These are phyloP conservation scores for Botrytis galanthina DNA, from an alignment of 2,329 filamentous ascomycete genomes.

Conservation along the genomic window DNA sequence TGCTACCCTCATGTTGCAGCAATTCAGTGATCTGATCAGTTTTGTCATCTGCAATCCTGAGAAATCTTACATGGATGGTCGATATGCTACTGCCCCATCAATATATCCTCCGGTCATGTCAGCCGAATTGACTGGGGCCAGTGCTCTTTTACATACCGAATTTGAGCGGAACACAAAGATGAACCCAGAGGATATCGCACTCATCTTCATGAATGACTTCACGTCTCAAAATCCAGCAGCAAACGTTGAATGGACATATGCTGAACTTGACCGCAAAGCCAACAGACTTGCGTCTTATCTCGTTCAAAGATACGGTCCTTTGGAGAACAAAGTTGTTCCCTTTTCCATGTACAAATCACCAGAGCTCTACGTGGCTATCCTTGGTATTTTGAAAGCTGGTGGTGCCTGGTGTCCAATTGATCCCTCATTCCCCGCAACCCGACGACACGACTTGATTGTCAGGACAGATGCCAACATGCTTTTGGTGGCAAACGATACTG, in stretches of 20 bases:
- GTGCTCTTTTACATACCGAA: neutral
- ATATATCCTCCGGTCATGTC: neutral
- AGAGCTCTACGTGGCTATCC: conserved; percentile 37
- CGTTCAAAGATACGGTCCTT: conserved; percentile 4
- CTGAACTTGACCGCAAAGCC: conserved; percentile 5
- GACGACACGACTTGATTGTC: conserved; percentile 9
- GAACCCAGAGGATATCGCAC: conserved; percentile 2
- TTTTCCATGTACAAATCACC: conserved; percentile 30
- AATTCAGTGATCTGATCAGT: conserved; percentile 11
- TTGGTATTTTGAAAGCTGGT: conserved; percentile 40
- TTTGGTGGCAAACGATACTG: neutral
- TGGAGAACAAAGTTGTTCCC: conserved; percentile 12
- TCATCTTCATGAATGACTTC: conserved; percentile 4
- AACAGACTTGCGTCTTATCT: conserved; percentile 9
- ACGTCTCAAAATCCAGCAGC: neutral
- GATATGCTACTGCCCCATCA: neutral
- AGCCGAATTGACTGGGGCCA: neutral
- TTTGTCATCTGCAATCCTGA: conserved; percentile 5
- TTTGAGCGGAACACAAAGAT: conserved; percentile 8
- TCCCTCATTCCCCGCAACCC: conserved; percentile 29
- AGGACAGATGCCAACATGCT: conserved; percentile 7
- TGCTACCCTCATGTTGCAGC: conserved; percentile 11
- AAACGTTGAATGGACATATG: conserved; percentile 9
- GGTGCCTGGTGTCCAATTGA: conserved; percentile 41
- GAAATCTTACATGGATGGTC: neutral